Conservation (phyloP, 805 yeast genomes). For the Suhomyces sp. region DNA sequence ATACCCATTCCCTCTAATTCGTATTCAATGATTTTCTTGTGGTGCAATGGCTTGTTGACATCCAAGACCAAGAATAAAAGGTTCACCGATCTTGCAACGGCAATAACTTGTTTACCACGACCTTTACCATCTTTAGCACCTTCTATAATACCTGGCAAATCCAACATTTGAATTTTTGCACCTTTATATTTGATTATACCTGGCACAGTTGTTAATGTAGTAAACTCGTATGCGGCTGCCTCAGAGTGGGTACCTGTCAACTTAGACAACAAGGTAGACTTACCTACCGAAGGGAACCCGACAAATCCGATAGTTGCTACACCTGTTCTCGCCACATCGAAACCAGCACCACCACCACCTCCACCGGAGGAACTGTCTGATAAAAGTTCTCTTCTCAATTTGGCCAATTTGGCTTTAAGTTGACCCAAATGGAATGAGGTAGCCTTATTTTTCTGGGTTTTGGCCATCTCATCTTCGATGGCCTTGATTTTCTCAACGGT, state of each 20-base stretch:
- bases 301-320: conserved; percentile 97
- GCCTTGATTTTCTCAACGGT: conserved; percentile 65
- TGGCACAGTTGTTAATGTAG: conserved; percentile 95
- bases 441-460: conserved; percentile 96
- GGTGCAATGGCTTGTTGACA: conserved; percentile 93
- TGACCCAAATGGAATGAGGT: conserved; percentile 97
- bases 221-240: conserved; percentile 97
- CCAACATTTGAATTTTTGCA: conserved; percentile 95
- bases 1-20: conserved; percentile 98
- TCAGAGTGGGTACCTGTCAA: conserved; percentile 95
- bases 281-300: conserved; percentile 96
- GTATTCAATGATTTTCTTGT: conserved; percentile 88
- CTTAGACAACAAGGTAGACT: conserved; percentile 79
- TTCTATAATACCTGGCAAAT: conserved; percentile 86
- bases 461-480: conserved; percentile 97
- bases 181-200: conserved; percentile 96
- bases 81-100: conserved; percentile 98
- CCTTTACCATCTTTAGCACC: conserved; percentile 93
- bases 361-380: conserved; percentile 63
- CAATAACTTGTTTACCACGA: conserved; percentile 95
- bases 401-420: conserved; percentile 93
- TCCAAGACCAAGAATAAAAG: conserved; percentile 90
- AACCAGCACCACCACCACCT: conserved; percentile 91
- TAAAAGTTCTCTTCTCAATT: conserved; percentile 86
- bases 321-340: conserved; percentile 98